A percentile compares a stretch with the other conserved stretches of the same genome.
Conservation (phyloP, 345 rosid genomes). For the Salix dunnii region DNA sequence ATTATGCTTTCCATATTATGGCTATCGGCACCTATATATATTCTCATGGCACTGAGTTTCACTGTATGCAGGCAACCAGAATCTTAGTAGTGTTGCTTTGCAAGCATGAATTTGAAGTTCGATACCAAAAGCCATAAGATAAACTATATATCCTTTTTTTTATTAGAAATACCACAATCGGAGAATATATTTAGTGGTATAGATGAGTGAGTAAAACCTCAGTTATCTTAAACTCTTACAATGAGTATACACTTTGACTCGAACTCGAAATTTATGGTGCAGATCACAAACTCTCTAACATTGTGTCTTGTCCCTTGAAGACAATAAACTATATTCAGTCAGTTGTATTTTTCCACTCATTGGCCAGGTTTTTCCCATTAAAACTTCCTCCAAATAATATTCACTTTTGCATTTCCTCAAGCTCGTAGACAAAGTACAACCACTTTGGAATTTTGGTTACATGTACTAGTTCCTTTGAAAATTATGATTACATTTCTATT, state of each 20-base stretch:
- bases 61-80: slow-evolving; percentile 94
- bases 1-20: too few species aligned
- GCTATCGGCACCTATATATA: too few species aligned
- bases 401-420: slow-evolving; percentile 5
- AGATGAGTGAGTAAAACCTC: too few species aligned
- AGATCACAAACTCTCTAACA: too few species aligned
- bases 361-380: slow-evolving; percentile 59
- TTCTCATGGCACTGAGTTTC: too few species aligned
- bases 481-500: neutral
- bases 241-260: fast-evolving
- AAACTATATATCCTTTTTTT: too few species aligned
- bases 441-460: neutral
- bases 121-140: slow-evolving; percentile 72
- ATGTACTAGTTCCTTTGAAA: neutral
- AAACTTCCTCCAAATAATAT: neutral
- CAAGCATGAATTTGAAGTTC: slow-evolving; percentile 96
- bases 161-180: too few species aligned
- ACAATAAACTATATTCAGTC: slow-evolving; percentile 82
- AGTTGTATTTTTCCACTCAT: slow-evolving; percentile 89
- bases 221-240: too few species aligned
- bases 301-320: too few species aligned
- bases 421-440: neutral
- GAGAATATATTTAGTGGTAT: too few species aligned
- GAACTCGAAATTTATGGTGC: too few species aligned
- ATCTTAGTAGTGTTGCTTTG: slow-evolving; percentile 82